A percentile compares a stretch with the other conserved stretches of the same genome.
Conservation (phyloP, 805 yeast species). For the Lipomyces oligophaga region DNA sequence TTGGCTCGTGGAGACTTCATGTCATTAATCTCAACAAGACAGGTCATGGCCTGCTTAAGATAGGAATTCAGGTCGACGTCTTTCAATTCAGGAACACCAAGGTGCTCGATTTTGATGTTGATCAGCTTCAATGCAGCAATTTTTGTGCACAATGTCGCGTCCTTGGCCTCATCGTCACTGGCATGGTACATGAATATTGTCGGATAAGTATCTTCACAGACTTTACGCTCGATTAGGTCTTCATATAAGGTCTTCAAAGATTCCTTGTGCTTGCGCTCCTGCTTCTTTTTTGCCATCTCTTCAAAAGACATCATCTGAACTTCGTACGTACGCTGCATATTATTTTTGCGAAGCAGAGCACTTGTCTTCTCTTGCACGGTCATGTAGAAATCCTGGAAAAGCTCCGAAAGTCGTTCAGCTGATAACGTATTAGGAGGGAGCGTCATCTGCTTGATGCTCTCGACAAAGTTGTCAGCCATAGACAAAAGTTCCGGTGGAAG, state of each 20-base stretch:
- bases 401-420: constrained; percentile 39
- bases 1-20: constrained; percentile 39
- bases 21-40: constrained; percentile 29
- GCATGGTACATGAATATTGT: constrained; percentile 35
- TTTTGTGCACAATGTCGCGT: constrained; percentile 32
- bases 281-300: constrained; percentile 37
- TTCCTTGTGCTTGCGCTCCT: constrained; percentile 32
- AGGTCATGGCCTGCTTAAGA: constrained; percentile 22
- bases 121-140: constrained; percentile 33
- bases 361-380: constrained; percentile 34
- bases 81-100: constrained; percentile 33
- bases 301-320: constrained; percentile 37
- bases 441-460: constrained; percentile 38
- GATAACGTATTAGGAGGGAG: constrained; percentile 39
- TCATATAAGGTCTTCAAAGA: constrained; percentile 29
- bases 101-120: constrained; percentile 33
- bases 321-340: constrained; percentile 32
- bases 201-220: constrained; percentile 38
- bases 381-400: constrained; percentile 42
- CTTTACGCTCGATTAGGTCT: constrained; percentile 39
- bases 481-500: constrained; percentile 22
- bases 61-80: constrained; percentile 12
- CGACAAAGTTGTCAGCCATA: constrained; percentile 27
- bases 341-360: constrained; percentile 27
- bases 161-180: constrained; percentile 34